Evolutionary conservation across 441 rosid species (phyloP).

Genomic region (Arabidopsis lyrata): DNA sequence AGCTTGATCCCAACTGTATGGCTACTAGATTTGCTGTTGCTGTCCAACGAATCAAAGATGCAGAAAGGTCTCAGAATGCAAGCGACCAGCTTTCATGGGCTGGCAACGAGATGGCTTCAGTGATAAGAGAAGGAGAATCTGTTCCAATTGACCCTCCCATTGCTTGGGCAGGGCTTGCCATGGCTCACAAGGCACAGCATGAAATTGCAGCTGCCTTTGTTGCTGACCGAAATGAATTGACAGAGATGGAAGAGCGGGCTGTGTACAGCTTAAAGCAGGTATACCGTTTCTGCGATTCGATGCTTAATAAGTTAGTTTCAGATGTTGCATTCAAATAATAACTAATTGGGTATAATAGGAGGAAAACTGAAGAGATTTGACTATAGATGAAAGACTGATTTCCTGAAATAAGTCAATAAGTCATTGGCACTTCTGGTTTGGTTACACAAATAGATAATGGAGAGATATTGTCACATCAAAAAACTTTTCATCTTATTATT

Average conservation of each 20-base stretch:
- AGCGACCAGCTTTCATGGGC: conserved; percentile 90
- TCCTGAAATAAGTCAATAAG: neutral
- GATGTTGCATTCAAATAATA: neutral
- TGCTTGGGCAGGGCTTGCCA: conserved; percentile 96
- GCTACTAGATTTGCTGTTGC: conserved; percentile 93
- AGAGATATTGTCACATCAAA: neutral
- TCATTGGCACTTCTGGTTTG: conserved; percentile 3
- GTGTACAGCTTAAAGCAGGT: conserved; percentile 88
- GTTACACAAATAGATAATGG: neutral
- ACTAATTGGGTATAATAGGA: neutral
- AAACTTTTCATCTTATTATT: neutral
- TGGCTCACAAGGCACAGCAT: conserved; percentile 91
- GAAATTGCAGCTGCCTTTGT: conserved; percentile 89
- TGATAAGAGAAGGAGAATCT: conserved; percentile 88
- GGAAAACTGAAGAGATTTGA: neutral
- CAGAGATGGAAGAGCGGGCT: conserved; percentile 81
- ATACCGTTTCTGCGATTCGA: conserved; percentile 21
- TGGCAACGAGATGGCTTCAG: conserved; percentile 97
- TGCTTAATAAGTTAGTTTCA: conserved; percentile 12
- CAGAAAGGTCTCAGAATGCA: conserved; percentile 92
- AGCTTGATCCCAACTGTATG: conserved; percentile 91
- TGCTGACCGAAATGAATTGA: conserved; percentile 61
- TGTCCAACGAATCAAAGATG: conserved; percentile 87
- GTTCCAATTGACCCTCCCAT: conserved; percentile 72
- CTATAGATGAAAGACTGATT: neutral